A percentile compares a stretch with the other conserved stretches of the same genome.
Evolutionary conservation across 352 stramenopile species (phyloP).

Genomic region (Phytopythium aichiense): DNA sequence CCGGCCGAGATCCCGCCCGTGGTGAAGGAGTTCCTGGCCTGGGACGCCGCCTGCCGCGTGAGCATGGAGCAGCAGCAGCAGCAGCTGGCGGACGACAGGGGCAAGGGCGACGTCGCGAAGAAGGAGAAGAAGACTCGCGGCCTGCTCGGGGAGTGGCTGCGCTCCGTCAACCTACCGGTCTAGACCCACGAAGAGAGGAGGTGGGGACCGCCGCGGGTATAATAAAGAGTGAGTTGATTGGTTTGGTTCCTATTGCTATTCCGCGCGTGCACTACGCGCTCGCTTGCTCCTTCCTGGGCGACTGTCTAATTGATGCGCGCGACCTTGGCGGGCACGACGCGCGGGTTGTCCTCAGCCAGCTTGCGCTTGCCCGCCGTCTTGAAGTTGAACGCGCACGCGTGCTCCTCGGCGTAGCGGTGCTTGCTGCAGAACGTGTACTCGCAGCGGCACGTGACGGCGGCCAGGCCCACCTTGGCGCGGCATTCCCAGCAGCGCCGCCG

Average conservation of each 20-base stretch:
- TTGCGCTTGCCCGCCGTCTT: conserved; percentile 79
- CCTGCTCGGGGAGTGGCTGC: conserved; percentile 27
- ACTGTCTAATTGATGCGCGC: conserved; percentile 77
- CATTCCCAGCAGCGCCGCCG: conserved; percentile 86
- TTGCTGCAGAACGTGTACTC: conserved; percentile 89
- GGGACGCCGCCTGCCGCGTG: conserved; percentile 27
- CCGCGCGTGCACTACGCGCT: conserved; percentile 4
- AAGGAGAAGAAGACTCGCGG: conserved; percentile 5
- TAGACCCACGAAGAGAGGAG: conserved; percentile 1
- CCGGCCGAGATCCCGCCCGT: conserved; percentile 34
- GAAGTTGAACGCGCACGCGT: conserved; percentile 88
- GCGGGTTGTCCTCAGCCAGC: conserved; percentile 77
- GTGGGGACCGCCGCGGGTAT: neutral
- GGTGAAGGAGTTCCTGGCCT: conserved; percentile 38
- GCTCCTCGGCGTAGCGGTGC: conserved; percentile 88
- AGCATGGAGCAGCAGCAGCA: conserved; percentile 19
- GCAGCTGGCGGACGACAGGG: conserved; percentile 11
- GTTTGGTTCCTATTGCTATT: conserved; percentile 2
- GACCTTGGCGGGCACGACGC: conserved; percentile 75
- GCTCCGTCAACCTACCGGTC: conserved; percentile 42
- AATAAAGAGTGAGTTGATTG: neutral
- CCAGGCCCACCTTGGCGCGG: conserved; percentile 82
- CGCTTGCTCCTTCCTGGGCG: neutral
- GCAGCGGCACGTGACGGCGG: conserved; percentile 84
- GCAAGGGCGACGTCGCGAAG: neutral